phyloP scores from a whole-genome alignment of 2,329 filamentous ascomycete genomes.

The Monascus ruber region DNA sequence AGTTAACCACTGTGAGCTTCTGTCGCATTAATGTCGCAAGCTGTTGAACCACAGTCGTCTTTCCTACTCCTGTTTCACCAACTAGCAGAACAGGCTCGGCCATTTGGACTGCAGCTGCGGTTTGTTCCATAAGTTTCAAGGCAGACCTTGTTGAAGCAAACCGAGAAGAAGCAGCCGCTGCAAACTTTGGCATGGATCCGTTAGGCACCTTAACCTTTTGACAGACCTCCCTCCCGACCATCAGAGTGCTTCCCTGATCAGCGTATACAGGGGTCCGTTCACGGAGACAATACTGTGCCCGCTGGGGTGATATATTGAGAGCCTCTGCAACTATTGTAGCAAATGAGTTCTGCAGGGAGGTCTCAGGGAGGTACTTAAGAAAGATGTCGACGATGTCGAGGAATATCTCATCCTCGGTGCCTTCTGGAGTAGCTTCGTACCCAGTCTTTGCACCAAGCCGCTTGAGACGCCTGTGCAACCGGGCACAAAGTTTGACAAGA shows the following conservation, averaged over 20 bases:
- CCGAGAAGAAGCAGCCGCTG: constrained; percentile 25
- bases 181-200: constrained; percentile 33
- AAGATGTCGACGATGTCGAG: constrained; percentile 92
- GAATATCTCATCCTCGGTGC: constrained; percentile 70
- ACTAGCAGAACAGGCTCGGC: constrained; percentile 87
- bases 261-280: constrained; percentile 61
- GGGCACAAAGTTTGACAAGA: constrained; percentile 80
- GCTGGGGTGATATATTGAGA: constrained; percentile 73
- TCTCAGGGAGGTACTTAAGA: constrained; percentile 63
- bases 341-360: constrained; percentile 40
- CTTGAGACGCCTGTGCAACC: constrained; percentile 57
- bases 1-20: constrained; percentile 81
- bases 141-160: constrained; percentile 88
- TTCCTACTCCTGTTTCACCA: constrained; percentile 97
- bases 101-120: constrained; percentile 68
- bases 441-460: constrained; percentile 50
- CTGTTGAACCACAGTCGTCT: constrained; percentile 92
- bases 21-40: constrained; percentile 73
- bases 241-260: constrained; percentile 47
- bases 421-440: constrained; percentile 60
- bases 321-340: constrained; percentile 68
- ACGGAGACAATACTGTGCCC: constrained; percentile 64
- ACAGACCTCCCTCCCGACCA: constrained; percentile 56
- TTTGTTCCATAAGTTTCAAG: constrained; percentile 73
- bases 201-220: constrained; percentile 42